phyloP scores from a whole-genome alignment of 2,329 filamentous ascomycete genomes.

The Spiromastix sp. region DNA sequence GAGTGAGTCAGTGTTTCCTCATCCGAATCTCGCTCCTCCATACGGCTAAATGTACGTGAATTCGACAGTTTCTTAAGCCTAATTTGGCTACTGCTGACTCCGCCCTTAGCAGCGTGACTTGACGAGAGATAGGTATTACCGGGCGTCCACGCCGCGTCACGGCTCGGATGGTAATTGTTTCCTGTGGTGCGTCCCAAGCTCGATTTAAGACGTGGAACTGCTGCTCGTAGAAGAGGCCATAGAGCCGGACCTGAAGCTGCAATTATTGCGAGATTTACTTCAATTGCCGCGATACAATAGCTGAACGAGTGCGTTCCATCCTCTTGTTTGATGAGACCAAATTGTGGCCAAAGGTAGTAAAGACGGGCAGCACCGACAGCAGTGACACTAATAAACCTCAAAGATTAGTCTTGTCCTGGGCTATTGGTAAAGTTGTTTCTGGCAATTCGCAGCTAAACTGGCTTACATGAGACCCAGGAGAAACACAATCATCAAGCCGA shows the following conservation, averaged over 20 bases:
- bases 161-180: too few species aligned
- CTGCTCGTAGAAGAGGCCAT: background rate
- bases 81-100: too few species aligned
- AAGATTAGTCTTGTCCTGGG: background rate
- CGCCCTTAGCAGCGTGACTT: too few species aligned
- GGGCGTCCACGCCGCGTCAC: too few species aligned
- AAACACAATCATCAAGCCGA: background rate
- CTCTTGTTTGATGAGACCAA: background rate
- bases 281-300: background rate
- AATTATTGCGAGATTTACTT: conserved; percentile 2
- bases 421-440: conserved; percentile 14
- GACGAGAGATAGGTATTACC: too few species aligned
- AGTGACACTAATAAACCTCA: background rate
- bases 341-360: background rate
- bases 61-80: conserved; percentile 4
- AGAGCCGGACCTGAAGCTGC: background rate
- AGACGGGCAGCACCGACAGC: background rate
- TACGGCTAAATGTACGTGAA: conserved; percentile 3
- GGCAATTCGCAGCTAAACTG: background rate
- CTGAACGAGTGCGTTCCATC: background rate
- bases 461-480: background rate
- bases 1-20: too few species aligned
- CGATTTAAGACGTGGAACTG: too few species aligned
- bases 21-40: too few species aligned
- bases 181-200: too few species aligned